Evolutionary conservation across 2,329 filamentous ascomycete species (phyloP).

Genomic region (Diplodia intermedia): DNA sequence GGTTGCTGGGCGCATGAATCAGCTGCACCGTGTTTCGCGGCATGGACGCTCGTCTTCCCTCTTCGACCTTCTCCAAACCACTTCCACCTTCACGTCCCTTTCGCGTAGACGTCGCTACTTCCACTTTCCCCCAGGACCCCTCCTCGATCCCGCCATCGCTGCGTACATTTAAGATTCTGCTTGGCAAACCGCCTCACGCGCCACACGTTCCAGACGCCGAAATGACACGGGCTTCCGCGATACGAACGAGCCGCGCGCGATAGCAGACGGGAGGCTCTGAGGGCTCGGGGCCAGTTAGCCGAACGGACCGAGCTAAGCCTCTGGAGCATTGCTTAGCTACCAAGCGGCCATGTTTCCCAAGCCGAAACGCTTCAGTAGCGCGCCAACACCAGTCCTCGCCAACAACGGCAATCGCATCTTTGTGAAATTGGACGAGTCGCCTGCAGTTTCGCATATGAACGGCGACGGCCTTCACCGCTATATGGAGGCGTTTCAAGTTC

Average conservation of each 20-base stretch:
- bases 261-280: neutral
- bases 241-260: constrained; percentile 1
- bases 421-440: neutral
- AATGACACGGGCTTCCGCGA: constrained; percentile 28
- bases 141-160: constrained; percentile 9
- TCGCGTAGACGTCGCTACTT: constrained; percentile 11
- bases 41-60: constrained; percentile 1
- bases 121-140: constrained; percentile 4
- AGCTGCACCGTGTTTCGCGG: neutral
- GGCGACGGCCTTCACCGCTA: constrained; percentile 13
- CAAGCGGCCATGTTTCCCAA: neutral
- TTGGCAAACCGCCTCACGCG: constrained; percentile 16
- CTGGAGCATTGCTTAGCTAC: constrained; percentile 20
- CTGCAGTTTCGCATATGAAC: neutral
- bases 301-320: neutral
- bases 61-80: constrained; percentile 15
- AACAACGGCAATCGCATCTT: neutral
- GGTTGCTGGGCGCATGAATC: constrained; percentile 20
- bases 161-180: constrained; percentile 10
- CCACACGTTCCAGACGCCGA: constrained; percentile 18
- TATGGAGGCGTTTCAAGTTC: constrained; percentile 16
- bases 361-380: neutral
- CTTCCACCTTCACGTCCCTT: constrained; percentile 2
- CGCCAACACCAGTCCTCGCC: neutral
- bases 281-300: neutral